These are phyloP conservation scores for Colletotrichum magnum DNA, from an alignment of 2,329 filamentous ascomycete genomes.

Conservation along the genomic window DNA sequence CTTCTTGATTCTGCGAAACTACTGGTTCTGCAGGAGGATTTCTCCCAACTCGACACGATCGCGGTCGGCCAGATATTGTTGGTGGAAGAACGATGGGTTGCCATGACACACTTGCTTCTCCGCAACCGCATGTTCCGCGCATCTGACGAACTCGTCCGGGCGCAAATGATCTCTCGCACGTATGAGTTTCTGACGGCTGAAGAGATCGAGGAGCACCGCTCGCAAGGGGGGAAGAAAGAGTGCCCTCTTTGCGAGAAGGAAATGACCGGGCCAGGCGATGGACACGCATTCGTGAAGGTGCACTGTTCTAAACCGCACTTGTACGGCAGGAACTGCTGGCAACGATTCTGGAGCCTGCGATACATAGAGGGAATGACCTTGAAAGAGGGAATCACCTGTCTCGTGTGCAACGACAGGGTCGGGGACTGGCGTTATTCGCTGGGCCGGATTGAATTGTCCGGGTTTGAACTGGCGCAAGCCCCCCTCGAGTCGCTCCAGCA, in stretches of 20 bases:
- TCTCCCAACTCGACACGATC: background rate
- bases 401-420: background rate
- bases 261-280: background rate
- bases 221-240: background rate
- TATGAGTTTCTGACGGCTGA: background rate
- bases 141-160: slow-evolving; percentile 2
- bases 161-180: background rate
- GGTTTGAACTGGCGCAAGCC: background rate
- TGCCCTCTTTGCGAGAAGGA: slow-evolving; percentile 19
- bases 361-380: background rate
- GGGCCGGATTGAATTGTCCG: background rate
- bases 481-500: background rate
- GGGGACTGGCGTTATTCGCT: background rate
- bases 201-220: background rate
- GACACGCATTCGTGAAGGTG: slow-evolving; percentile 19
- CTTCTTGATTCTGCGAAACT: background rate
- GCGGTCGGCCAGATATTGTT: background rate
- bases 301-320: slow-evolving; percentile 11
- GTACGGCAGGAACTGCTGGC: slow-evolving; percentile 30
- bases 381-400: slow-evolving; percentile 5
- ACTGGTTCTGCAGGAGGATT: too few species aligned
- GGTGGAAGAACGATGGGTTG: background rate
- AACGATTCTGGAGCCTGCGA: background rate
- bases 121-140: background rate
- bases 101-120: background rate